A percentile compares a stretch with the other conserved stretches of the same genome.
These are phyloP conservation scores for Chenopodium album DNA, from an alignment of 148 eudicot species.

Conservation along the genomic window DNA sequence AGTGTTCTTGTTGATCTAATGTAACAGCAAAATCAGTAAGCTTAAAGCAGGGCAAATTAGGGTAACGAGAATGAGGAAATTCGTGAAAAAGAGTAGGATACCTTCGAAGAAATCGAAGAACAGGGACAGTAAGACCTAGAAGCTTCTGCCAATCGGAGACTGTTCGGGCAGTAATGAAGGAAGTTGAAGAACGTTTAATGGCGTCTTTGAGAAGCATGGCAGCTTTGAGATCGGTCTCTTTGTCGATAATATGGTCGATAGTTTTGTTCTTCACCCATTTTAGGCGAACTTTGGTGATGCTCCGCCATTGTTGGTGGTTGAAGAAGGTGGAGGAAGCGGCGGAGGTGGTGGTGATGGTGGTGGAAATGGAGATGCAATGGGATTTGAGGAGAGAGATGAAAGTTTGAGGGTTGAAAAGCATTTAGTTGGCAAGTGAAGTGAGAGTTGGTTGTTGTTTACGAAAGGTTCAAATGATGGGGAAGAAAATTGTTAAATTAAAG, in stretches of 20 bases:
- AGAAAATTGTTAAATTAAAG: neutral
- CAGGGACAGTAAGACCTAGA: conserved; percentile 80
- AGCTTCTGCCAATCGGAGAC: conserved; percentile 64
- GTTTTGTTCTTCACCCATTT: conserved; percentile 88
- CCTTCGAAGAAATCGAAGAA: conserved; percentile 78
- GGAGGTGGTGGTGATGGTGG: neutral
- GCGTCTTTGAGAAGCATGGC: conserved; percentile 82
- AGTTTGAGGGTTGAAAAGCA: conserved; percentile 31
- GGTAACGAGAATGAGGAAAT: conserved; percentile 77
- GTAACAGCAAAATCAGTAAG: conserved; percentile 56
- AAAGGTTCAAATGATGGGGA: neutral
- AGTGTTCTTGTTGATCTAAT: conserved; percentile 55
- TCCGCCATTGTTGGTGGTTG: conserved; percentile 44
- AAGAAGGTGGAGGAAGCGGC: conserved; percentile 1
- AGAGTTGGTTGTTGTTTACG: neutral
- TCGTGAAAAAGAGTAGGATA: conserved; percentile 83
- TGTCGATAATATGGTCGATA: conserved; percentile 84
- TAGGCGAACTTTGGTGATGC: conserved; percentile 63
- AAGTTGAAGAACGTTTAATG: conserved; percentile 58
- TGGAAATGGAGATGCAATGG: neutral
- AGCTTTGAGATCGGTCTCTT: conserved; percentile 82
- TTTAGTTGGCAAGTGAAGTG: conserved; percentile 1
- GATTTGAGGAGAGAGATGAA: conserved; percentile 28
- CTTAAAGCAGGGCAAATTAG: conserved; percentile 64
- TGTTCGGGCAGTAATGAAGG: conserved; percentile 58